Conservation (phyloP, 1,139 yeast species). For the Yamadazyma atmosphaerica region DNA sequence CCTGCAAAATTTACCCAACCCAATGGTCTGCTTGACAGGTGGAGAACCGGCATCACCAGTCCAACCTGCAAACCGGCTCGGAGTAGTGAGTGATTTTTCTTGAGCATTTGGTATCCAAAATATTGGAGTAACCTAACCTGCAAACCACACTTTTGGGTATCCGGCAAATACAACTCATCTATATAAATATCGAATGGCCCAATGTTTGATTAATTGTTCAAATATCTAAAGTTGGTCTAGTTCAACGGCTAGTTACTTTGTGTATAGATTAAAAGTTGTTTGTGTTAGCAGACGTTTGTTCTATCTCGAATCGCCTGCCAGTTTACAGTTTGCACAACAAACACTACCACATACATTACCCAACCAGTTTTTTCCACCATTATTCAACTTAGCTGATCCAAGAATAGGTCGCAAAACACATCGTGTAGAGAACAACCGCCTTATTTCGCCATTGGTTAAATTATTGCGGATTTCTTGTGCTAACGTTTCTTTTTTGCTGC, state of each 20-base stretch:
- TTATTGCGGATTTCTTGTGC: not conserved
- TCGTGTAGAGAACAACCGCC: not conserved
- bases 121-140: constrained; percentile 2
- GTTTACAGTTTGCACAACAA: too few relatives aligned
- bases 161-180: not conserved
- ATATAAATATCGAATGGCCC: not conserved
- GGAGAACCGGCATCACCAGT: not conserved
- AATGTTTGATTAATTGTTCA: not conserved
- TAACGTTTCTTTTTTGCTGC: not conserved
- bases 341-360: too few relatives aligned
- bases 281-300: too few relatives aligned
- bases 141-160: not conserved
- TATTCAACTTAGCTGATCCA: not conserved
- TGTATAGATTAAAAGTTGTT: not conserved
- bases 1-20: not conserved
- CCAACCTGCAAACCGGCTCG: not conserved
- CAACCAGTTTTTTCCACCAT: too few relatives aligned
- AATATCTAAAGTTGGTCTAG: not conserved
- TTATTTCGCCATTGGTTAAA: constrained; percentile 1
- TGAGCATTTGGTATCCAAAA: not conserved
- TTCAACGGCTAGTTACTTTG: not conserved
- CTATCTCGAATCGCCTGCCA: too few relatives aligned
- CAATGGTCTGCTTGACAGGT: not conserved
- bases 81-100: too few relatives aligned
- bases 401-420: not conserved